A percentile compares a stretch with the other conserved stretches of the same genome.
Conservation (phyloP, 2,329 filamentous ascomycete species). For the Apiospora rasikravindrae region DNA sequence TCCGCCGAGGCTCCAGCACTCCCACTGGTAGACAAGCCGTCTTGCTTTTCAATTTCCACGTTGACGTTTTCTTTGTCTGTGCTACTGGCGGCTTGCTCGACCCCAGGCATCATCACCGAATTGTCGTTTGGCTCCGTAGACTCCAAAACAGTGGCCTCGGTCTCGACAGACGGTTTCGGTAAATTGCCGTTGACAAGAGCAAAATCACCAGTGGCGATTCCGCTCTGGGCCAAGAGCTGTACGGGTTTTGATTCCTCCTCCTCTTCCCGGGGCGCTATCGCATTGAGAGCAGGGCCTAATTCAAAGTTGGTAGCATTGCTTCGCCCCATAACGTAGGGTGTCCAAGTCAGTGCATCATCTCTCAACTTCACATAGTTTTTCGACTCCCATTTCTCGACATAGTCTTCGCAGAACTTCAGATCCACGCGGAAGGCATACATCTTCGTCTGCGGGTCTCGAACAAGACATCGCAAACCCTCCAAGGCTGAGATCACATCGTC, state of each 20-base stretch:
- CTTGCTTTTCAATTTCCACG: slow-evolving; percentile 27
- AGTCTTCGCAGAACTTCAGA: slow-evolving; percentile 81
- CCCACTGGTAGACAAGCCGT: slow-evolving; percentile 27
- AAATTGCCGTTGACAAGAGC: slow-evolving; percentile 28
- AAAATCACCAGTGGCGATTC: slow-evolving; percentile 40
- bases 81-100: slow-evolving; percentile 34
- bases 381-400: slow-evolving; percentile 85
- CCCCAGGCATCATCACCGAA: slow-evolving; percentile 26
- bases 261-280: slow-evolving; percentile 86
- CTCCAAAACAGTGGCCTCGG: slow-evolving; percentile 40
- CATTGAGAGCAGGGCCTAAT: slow-evolving; percentile 78
- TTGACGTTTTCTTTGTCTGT: slow-evolving; percentile 27
- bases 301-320: slow-evolving; percentile 84
- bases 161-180: slow-evolving; percentile 39
- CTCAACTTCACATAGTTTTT: slow-evolving; percentile 89
- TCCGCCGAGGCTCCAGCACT: neutral
- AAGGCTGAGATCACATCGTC: slow-evolving; percentile 96
- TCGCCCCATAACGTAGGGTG: slow-evolving; percentile 94
- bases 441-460: slow-evolving; percentile 86
- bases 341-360: slow-evolving; percentile 84
- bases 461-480: slow-evolving; percentile 86
- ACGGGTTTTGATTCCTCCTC: slow-evolving; percentile 55
- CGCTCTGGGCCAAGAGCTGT: slow-evolving; percentile 37
- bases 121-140: slow-evolving; percentile 47
- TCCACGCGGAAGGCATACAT: slow-evolving; percentile 90